These are phyloP conservation scores for Plasmopara muralis DNA, from an alignment of 352 stramenopile genomes.

Conservation along the genomic window DNA sequence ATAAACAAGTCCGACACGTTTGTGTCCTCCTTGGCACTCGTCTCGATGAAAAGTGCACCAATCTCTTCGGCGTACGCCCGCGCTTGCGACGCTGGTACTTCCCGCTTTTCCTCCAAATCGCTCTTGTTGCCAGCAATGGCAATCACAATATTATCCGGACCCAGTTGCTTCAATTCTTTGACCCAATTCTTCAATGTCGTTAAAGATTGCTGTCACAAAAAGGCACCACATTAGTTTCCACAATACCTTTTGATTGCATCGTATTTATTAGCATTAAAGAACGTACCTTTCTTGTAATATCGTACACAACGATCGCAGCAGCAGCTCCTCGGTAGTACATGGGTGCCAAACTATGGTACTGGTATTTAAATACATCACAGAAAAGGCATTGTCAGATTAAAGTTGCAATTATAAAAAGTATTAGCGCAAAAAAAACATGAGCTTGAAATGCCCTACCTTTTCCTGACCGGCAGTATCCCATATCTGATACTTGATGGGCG, in stretches of 20 bases:
- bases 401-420: neutral
- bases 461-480: slow-evolving; percentile 98
- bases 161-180: slow-evolving; percentile 89
- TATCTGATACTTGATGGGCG: slow-evolving; percentile 95
- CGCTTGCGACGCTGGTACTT: slow-evolving; percentile 81
- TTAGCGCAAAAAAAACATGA: slow-evolving; percentile 3
- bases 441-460: slow-evolving; percentile 40
- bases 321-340: slow-evolving; percentile 99
- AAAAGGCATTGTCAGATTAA: neutral
- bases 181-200: slow-evolving; percentile 94
- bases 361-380: neutral
- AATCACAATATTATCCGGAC: slow-evolving; percentile 92
- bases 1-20: slow-evolving; percentile 93
- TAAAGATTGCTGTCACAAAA: slow-evolving; percentile 75
- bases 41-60: slow-evolving; percentile 90
- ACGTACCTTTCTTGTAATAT: slow-evolving; percentile 92
- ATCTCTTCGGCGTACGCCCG: slow-evolving; percentile 90
- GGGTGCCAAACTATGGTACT: slow-evolving; percentile 94
- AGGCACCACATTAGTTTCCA: neutral
- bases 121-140: slow-evolving; percentile 94
- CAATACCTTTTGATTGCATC: neutral
- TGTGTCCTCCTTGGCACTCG: slow-evolving; percentile 91
- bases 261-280: slow-evolving; percentile 4
- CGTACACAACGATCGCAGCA: slow-evolving; percentile 96
- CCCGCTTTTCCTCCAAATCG: slow-evolving; percentile 85